Base-by-base conservation (phyloP, 257 asterid genomes). In the Rauvolfia tetraphylla region DNA sequence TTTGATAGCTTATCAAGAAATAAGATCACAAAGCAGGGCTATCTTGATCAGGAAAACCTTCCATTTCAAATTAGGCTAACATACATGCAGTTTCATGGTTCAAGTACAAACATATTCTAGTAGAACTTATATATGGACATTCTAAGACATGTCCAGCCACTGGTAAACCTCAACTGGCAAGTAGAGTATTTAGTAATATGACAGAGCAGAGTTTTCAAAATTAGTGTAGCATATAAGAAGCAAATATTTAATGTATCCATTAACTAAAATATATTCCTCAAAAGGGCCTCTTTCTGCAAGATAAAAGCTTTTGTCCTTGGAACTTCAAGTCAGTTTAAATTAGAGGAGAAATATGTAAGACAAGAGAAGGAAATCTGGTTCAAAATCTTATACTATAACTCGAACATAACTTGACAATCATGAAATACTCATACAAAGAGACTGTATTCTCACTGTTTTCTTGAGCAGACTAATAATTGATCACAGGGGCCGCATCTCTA, bases 111-210 rank as follows among this genome's bases (percentile, higher is more conserved):
- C n/a, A n/a, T n/a, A n/a, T n/a, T n/a, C n/a, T n/a, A 6, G 11
- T 18, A 6, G 54, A 23, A 58, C 14, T 14, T 51, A 27, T 48
- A 9, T 38, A 20, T 25, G 39, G 77, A 56, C 31, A 74, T 12
- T 29, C 56, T 31, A 34, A 62, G 31, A 72, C 78, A 63, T 38
- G 51, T 72, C 31, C 49, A 62, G 31, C 66, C 59, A 57, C 49
- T 38, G 7, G 57, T 20, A 70, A 70, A 29, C 57, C 41, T 49
- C 57, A 75, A 11, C 41, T n/a, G 58, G 67, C 48, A 6, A 13
- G 8, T 3, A 71, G 48, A 5, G 10, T 13, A 67, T 22, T 39
- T 25, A 38, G 15, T 23, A 67, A 36, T 38, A 66, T 39, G 27
- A 39, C 72, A 39, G 39, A 9, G 53, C 44, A 41, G 18, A 18